Percentiles rank a stretch among this genome's conserved stretches.
These are phyloP conservation scores for Gorgonomyces haynaldii DNA, from an alignment of 192 early-diverging fungal species.

Conservation along the genomic window DNA sequence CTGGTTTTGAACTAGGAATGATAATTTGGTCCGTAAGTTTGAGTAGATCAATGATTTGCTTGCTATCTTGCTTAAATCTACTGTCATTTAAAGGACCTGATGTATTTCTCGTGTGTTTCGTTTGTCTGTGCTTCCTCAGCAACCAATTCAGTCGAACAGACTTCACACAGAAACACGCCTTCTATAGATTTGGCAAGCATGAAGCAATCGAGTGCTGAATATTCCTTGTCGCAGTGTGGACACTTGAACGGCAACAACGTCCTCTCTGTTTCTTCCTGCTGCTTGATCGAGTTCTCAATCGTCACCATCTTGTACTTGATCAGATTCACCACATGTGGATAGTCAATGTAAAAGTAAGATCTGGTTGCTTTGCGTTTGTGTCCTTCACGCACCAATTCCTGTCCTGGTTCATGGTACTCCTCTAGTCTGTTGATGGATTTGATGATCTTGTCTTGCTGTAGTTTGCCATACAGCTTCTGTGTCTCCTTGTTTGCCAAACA, in stretches of 20 bases:
- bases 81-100: conserved; percentile 24
- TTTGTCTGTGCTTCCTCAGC: too few relatives aligned
- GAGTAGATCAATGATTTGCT: conserved; percentile 60
- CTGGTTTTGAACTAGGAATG: too few relatives aligned
- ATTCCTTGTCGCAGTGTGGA: neutral
- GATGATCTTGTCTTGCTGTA: conserved; percentile 59
- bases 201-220: neutral
- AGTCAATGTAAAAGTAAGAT: conserved; percentile 70
- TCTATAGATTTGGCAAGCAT: too few relatives aligned
- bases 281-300: conserved; percentile 17
- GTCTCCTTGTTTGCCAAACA: conserved; percentile 50
- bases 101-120: too few relatives aligned
- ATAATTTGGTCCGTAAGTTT: conserved; percentile 58
- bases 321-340: conserved; percentile 71
- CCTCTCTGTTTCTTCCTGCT: neutral
- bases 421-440: conserved; percentile 13
- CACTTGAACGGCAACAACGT: neutral
- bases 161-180: neutral
- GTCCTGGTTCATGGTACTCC: neutral
- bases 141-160: too few relatives aligned
- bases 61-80: conserved; percentile 57
- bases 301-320: conserved; percentile 77
- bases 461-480: conserved; percentile 56
- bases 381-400: conserved; percentile 12
- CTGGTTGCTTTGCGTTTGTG: conserved; percentile 44